Evolutionary conservation across 805 yeast genomes (phyloP).

Genomic region (Ogataea pini): DNA sequence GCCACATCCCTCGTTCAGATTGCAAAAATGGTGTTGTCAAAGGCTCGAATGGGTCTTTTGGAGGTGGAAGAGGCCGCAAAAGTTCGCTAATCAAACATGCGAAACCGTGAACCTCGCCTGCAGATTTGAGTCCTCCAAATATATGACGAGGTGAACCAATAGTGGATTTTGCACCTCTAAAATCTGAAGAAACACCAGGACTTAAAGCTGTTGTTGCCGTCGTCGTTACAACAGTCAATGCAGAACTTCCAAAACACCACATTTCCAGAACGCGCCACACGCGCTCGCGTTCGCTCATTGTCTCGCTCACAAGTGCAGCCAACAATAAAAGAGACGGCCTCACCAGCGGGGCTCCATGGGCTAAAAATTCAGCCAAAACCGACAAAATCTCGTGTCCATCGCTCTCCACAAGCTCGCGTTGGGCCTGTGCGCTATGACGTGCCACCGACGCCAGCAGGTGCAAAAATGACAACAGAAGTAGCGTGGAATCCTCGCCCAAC

Average conservation of each 20-base stretch:
- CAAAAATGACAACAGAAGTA: slow-evolving; percentile 72
- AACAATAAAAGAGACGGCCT: slow-evolving; percentile 62
- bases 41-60: slow-evolving; percentile 40
- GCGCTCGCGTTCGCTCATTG: slow-evolving; percentile 41
- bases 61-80: slow-evolving; percentile 33
- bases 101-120: slow-evolving; percentile 60
- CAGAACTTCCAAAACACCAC: slow-evolving; percentile 52
- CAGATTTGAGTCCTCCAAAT: neutral
- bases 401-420: slow-evolving; percentile 34
- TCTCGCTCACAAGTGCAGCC: slow-evolving; percentile 53
- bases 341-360: slow-evolving; percentile 28
- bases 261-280: slow-evolving; percentile 73
- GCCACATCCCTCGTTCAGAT: slow-evolving; percentile 58
- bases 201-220: neutral
- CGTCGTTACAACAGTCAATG: neutral
- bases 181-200: neutral
- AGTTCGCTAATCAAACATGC: slow-evolving; percentile 48
- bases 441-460: slow-evolving; percentile 62
- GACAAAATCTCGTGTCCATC: slow-evolving; percentile 34
- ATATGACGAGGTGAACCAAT: neutral
- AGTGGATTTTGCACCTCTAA: neutral
- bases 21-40: slow-evolving; percentile 53
- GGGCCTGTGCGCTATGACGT: slow-evolving; percentile 38
- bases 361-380: slow-evolving; percentile 31
- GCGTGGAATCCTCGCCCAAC: slow-evolving; percentile 76